Evolutionary conservation across 1,284 basidiomycete genomes (phyloP), one percentile per base, ranked within the genome.

Genomic region (Malassezia furfur): DNA sequence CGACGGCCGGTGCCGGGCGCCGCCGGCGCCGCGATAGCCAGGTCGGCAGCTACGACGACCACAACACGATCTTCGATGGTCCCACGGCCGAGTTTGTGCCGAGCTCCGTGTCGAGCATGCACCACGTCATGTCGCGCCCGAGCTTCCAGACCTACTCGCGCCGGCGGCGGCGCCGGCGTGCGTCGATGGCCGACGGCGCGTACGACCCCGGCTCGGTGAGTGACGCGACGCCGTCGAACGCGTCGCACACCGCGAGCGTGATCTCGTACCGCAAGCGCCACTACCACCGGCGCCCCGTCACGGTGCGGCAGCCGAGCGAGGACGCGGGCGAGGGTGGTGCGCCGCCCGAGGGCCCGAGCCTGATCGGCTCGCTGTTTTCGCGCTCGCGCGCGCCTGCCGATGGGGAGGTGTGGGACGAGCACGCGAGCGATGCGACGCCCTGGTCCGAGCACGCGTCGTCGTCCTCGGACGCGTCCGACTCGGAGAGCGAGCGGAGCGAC

Each of bases 41-140:
- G 38, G 64, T 74, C 5, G 67, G 65, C 22, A 70, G 66, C 61
- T 74, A 74, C 48, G 70, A 70, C 25, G 67, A 71, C 37, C 48
- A 31, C 9, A 67, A 59, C 19, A 67, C 65, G 44, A 67, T 74
- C 53, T 74, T 73, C 45, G 72, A 74, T 31, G 72, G 72, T 6
- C 72, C 72, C 0, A 53, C 62, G 9, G 70, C 69, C 6, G 72
- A 68, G 11, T 63, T 63, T 28, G 70, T 74, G 12, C 72, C 72
- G 14, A 70, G 67, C 49, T 68, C 65, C 6, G 59, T 73, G 35
- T 61, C 53, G 25, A 63, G 64, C 43, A 66, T 65, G 62, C 65
- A 59, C 45, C 63, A 63, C 41, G 40, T 35, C 40, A 55, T 54
- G 49, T 58, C 37, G 10, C 54, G 39, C 62, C 70, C 25, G 60